Conservation (phyloP, 2,329 filamentous ascomycete genomes). For the Hymenoscyphus linearis region DNA sequence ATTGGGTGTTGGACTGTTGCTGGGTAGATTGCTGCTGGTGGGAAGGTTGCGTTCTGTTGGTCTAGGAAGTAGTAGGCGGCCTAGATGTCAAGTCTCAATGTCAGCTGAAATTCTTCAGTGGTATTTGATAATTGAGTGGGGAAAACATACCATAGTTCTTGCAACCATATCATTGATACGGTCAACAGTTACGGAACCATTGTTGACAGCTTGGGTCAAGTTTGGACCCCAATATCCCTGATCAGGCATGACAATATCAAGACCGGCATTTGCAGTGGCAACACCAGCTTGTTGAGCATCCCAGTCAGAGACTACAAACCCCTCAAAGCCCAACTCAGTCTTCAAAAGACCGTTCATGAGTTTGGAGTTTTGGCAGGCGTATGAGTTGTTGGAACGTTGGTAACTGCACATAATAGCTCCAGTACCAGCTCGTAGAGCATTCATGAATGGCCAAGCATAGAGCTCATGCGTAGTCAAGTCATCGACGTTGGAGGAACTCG, state of each 20-base stretch:
- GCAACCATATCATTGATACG: conserved; percentile 64
- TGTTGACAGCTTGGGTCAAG: conserved; percentile 47
- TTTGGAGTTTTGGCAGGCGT: conserved; percentile 41
- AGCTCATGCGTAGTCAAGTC: conserved; percentile 61
- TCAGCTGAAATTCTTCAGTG: neutral
- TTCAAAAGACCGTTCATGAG: conserved; percentile 43
- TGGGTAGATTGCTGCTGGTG: conserved; percentile 37
- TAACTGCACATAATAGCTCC: conserved; percentile 79
- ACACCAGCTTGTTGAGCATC: conserved; percentile 64
- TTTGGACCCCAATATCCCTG: conserved; percentile 15
- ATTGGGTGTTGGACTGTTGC: conserved; percentile 2
- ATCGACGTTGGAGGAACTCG: conserved; percentile 54
- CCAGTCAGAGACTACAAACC: conserved; percentile 63
- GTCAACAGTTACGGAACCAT: conserved; percentile 37
- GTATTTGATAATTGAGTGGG: neutral
- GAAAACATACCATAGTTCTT: conserved; percentile 44
- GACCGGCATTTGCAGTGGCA: conserved; percentile 49
- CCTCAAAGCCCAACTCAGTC: conserved; percentile 45
- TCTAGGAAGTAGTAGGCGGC: conserved; percentile 18
- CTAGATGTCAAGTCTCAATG: neutral
- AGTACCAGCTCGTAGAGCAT: conserved; percentile 60
- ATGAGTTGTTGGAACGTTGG: conserved; percentile 42
- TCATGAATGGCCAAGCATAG: conserved; percentile 61
- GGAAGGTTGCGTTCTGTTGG: conserved; percentile 2
- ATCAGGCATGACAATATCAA: conserved; percentile 41